phyloP scores from a whole-genome alignment of 78 protist species.

The Trichosphaerium sp. region DNA sequence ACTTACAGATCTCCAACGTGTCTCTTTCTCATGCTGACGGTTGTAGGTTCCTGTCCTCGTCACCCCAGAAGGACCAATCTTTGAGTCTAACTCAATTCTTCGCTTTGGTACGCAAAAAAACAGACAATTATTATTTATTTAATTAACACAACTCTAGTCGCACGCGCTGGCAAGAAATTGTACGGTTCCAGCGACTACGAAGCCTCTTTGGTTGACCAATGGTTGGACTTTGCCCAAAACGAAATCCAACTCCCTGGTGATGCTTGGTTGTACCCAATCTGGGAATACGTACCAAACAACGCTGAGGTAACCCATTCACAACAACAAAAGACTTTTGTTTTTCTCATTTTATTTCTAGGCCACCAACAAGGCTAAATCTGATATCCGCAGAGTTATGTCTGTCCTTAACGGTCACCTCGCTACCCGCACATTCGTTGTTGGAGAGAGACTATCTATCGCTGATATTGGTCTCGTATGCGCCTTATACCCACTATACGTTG shows the following conservation, averaged over 20 bases:
- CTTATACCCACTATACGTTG: conserved; percentile 34
- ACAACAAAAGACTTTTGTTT: neutral
- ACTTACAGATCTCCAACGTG: too few relatives aligned
- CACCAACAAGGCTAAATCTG: conserved; percentile 27
- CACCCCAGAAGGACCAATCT: conserved; percentile 59
- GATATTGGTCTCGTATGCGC: conserved; percentile 55
- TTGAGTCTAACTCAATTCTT: conserved; percentile 59
- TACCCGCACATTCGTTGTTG: conserved; percentile 54
- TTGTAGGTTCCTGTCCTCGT: conserved; percentile 64
- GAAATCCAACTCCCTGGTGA: conserved; percentile 31
- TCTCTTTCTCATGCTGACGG: too few relatives aligned
- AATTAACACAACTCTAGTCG: neutral
- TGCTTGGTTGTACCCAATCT: conserved; percentile 40
- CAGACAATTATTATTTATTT: neutral
- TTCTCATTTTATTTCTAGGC: neutral
- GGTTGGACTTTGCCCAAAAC: conserved; percentile 51
- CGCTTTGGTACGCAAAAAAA: neutral
- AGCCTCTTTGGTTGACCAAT: conserved; percentile 47
- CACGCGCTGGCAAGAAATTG: conserved; percentile 19
- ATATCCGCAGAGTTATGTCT: conserved; percentile 16
- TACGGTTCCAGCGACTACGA: conserved; percentile 49
- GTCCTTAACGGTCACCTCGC: conserved; percentile 26
- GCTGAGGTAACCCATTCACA: too few relatives aligned
- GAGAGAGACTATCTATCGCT: conserved; percentile 60
- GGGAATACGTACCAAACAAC: conserved; percentile 27